Evolutionary conservation across 306 rosid species (phyloP), one percentile per base, ranked within the genome.

Genomic region (Cicer yamashitae): DNA sequence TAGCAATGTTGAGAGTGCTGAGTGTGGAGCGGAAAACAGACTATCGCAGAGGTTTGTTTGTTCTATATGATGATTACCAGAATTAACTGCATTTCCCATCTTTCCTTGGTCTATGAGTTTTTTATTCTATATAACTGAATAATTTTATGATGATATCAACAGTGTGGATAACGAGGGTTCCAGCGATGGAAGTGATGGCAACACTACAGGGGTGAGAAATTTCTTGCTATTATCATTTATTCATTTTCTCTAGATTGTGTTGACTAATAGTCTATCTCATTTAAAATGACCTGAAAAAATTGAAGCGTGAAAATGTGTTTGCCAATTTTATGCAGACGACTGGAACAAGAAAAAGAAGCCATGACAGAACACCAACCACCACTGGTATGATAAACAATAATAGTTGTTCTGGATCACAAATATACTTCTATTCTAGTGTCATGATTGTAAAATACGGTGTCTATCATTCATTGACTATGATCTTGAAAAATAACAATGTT

Each of bases 161-260:
- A 94, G 98, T 87, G 73, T 37, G 75, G 93, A 81, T 56, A 88
- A 93, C 3, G 96, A 90, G 63, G 97, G 90, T 74, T 87, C 96
- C 22, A 92, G 93, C 30, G 88, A 88, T 87, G 97, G 94, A 82
- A 94, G 99, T 86, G 91, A 84, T 52, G 91, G 89, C 80, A 90
- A 84, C 79, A 88, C 93, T 71, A 59, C 90, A 48, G 77, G 87
- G 92, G 99, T 94, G 67, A 89, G 91, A 79, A 70, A 54, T 78
- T 48, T 63, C 34, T 69, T 56, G 43, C 50, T 7, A 50, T 48
- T 64, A 43, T 67, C 61, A 46, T 73, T 56, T 22, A 2, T 22
- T 22, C 30, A 22, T 30, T 53, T 3, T 70, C 47, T 40, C 17
- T 54, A n/a, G 43, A 38, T 48, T 44, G 7, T 50, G 57, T 74